phyloP scores from a whole-genome alignment of 495 filamentous ascomycete genomes.

The Tirmania nivea region DNA sequence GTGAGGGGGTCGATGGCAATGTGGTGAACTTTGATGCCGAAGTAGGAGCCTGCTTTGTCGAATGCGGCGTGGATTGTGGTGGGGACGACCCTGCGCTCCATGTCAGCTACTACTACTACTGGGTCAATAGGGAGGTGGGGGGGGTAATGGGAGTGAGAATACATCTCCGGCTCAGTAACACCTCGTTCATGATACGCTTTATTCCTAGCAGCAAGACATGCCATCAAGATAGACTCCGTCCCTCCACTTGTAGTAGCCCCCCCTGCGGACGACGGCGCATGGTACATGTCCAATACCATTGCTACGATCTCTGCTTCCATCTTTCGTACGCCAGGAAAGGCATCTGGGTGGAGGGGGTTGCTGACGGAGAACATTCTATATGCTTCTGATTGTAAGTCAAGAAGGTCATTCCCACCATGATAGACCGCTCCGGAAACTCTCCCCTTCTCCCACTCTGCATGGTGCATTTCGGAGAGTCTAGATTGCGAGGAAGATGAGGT shows the following conservation, averaged over 20 bases:
- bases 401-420: constrained; percentile 68
- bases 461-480: constrained; percentile 56
- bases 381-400: constrained; percentile 73
- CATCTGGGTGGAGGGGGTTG: constrained; percentile 98
- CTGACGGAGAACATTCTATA: constrained; percentile 81
- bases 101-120: constrained; percentile 11
- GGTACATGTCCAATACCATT: constrained; percentile 81
- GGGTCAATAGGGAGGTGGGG: background rate
- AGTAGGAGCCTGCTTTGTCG: constrained; percentile 84
- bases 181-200: constrained; percentile 69
- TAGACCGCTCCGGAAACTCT: constrained; percentile 90
- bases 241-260: constrained; percentile 85
- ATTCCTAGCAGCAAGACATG: constrained; percentile 65
- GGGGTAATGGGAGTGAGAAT: constrained; percentile 21
- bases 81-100: constrained; percentile 52
- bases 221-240: constrained; percentile 92
- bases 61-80: constrained; percentile 91
- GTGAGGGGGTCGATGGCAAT: constrained; percentile 67
- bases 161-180: constrained; percentile 90
- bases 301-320: constrained; percentile 98
- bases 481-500: background rate
- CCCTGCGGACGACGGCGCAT: constrained; percentile 61
- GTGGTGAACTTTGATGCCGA: constrained; percentile 83
- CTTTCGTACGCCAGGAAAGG: constrained; percentile 93
- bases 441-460: constrained; percentile 92